phyloP scores from a whole-genome alignment of 2,329 filamentous ascomycete species.

The Achaetomium macrosporum region DNA sequence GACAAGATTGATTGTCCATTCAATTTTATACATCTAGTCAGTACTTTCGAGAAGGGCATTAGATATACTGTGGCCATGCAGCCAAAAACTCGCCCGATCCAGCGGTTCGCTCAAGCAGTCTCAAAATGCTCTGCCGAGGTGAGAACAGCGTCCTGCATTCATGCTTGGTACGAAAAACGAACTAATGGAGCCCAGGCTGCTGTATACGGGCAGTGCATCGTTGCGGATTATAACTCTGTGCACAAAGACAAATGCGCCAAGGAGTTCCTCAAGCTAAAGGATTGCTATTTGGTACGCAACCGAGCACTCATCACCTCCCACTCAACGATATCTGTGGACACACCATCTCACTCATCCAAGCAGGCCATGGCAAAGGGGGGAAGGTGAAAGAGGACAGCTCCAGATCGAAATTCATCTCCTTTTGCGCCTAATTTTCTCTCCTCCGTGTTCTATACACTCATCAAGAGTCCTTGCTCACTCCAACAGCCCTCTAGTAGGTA shows the following conservation, averaged over 20 bases:
- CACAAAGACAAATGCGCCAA: constrained; percentile 84
- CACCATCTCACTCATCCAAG: background rate
- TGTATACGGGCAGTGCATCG: constrained; percentile 84
- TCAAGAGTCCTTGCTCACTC: background rate
- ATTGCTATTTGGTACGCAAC: constrained; percentile 74
- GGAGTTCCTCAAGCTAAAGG: constrained; percentile 79
- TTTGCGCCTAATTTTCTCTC: constrained; percentile 10
- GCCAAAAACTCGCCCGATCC: constrained; percentile 43
- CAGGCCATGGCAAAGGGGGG: constrained; percentile 24
- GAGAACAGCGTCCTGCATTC: background rate
- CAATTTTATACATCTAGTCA: too few relatives aligned
- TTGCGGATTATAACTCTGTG: constrained; percentile 82
- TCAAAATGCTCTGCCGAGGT: constrained; percentile 52
- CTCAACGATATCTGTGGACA: background rate
- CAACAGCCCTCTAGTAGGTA: background rate
- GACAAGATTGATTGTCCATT: too few relatives aligned
- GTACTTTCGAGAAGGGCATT: too few relatives aligned
- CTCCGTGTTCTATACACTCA: constrained; percentile 1
- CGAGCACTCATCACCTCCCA: background rate
- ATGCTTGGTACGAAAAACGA: background rate
- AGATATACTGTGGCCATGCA: constrained; percentile 24
- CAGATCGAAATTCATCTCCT: background rate
- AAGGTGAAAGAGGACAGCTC: constrained; percentile 10
- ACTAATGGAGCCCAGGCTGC: constrained; percentile 54
- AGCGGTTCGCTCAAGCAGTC: constrained; percentile 49